Evolutionary conservation across 2,329 filamentous ascomycete genomes (phyloP), one percentile per base, ranked within the genome.

Genomic region (Ophiostoma himal-ulmi): DNA sequence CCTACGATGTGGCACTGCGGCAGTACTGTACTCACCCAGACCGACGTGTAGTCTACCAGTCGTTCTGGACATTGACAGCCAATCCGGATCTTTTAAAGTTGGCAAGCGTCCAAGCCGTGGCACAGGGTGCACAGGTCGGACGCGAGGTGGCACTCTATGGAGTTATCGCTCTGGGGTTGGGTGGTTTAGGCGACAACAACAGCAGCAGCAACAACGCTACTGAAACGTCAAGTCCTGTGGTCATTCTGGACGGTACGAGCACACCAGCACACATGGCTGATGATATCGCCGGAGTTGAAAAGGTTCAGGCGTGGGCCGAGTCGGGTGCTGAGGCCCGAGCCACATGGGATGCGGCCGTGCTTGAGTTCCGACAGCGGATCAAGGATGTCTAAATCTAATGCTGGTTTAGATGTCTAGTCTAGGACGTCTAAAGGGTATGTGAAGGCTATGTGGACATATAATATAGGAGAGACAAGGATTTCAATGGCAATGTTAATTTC

Each of bases 1-100:
- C 57, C 2, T 91, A 85, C 74, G 91, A 94, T 73, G 79, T 81
- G 0, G 79, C 81, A 0, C 78, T 94, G 20, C 85, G 91, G 30
- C 78, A 80, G 0, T 83, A 82, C 71, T 85, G 72, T 83, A 78
- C 80, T n/a, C 74, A 77, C 22, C 36, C 37, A 20, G 17, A 72
- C 39, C 68, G 11, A 22, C 71, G 74, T 11, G 81, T 85, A 70
- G 75, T 79, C 17, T 86, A 84, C 75, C 84, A 87, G 77, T 79
- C 82, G 10, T 88, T 86, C 75, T 86, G 85, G 83, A 85, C 83
- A 0, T 74, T 87, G 71, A 82, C 80, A 2, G 83, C 80, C 2
- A 86, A 86, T 71, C 77, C 76, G 1, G 71, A 72, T 1, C 76
- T 85, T 26, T 75, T 82, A 54, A 75, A 73, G 57, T 79, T 78